A percentile compares a stretch with the other conserved stretches of the same genome.
These are phyloP conservation scores for Thalassiosira hispida DNA, from an alignment of 352 stramenopile genomes.

Conservation along the genomic window DNA sequence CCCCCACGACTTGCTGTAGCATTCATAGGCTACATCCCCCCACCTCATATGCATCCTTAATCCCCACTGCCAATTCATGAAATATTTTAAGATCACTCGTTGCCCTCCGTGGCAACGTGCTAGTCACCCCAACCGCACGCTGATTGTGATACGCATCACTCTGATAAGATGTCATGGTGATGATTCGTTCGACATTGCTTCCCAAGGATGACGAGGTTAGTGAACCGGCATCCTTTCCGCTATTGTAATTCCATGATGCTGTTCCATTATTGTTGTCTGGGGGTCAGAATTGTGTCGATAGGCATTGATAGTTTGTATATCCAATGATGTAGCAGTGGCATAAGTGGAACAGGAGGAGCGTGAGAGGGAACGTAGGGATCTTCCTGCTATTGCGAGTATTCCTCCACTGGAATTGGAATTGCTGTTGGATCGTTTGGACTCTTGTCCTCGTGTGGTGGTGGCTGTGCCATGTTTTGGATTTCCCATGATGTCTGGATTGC, in stretches of 20 bases:
- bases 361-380: conserved; percentile 30
- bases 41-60: conserved; percentile 82
- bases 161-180: conserved; percentile 75
- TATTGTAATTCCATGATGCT: neutral
- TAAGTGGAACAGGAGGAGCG: neutral
- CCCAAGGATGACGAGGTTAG: neutral
- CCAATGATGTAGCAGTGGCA: neutral
- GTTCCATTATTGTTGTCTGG: neutral
- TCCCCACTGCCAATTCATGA: conserved; percentile 81
- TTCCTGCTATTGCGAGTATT: neutral
- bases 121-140: conserved; percentile 73
- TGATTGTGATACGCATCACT: conserved; percentile 83
- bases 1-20: conserved; percentile 5
- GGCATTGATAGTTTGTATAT: neutral
- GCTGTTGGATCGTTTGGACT: neutral
- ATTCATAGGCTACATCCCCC: conserved; percentile 62
- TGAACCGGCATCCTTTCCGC: neutral
- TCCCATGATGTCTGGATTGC: too few species aligned
- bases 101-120: conserved; percentile 75
- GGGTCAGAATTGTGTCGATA: neutral
- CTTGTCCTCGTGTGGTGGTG: neutral
- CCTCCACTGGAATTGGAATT: neutral
- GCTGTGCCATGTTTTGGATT: too few species aligned
- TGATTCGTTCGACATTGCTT: conserved; percentile 30
- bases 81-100: conserved; percentile 81